Evolutionary conservation across 345 rosid genomes (phyloP), one percentile per base, ranked within the genome.

Genomic region (Salix koriyanagi): DNA sequence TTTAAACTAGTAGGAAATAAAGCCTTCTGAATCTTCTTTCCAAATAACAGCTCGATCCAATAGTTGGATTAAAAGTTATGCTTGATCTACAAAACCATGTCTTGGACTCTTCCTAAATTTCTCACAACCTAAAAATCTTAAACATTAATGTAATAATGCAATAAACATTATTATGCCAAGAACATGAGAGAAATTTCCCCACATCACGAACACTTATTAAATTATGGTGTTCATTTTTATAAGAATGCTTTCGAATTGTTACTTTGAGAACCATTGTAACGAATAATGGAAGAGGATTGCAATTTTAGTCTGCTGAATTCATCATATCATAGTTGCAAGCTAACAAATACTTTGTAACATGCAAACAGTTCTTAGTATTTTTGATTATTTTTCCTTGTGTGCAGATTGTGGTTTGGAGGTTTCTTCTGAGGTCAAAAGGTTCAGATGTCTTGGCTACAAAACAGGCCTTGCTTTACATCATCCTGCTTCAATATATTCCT

Each of bases 401-500:
- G 60, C 90, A 95, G 99, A 85, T 96, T 86, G 88, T 89, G 7
- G 91, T 96, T 67, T 93, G 98, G 99, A 87, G 90, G 76, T 91
- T 87, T 86, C 91, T 96, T 67, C 79, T 79, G 80, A 85, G 85
- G 54, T 90, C 97, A 70, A 64, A 84, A 71, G 99, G 97, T 81
- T 84, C 91, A 56, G 91, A 84, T 84, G 98, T 93, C 70, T 73
- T 90, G 77, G 82, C 85, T 61, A 91, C 98, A 75, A 93, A 93
- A 83, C 90, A 80, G 82, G 96, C 93, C 19, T 84, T 96, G 87
- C 84, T 87, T 71, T 86, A 28, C 69, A 87, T 93, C 64, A 79
- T 96, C 69, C 79, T 96, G 84, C 71, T 90, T 65, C 99, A 96
- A 42, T 96, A 90, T 50, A 74, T 89, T 66, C 97, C 97, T 21